These are phyloP conservation scores for Thalia dealbata DNA, from an alignment of 176 grass and related monocot genomes.

Conservation along the genomic window DNA sequence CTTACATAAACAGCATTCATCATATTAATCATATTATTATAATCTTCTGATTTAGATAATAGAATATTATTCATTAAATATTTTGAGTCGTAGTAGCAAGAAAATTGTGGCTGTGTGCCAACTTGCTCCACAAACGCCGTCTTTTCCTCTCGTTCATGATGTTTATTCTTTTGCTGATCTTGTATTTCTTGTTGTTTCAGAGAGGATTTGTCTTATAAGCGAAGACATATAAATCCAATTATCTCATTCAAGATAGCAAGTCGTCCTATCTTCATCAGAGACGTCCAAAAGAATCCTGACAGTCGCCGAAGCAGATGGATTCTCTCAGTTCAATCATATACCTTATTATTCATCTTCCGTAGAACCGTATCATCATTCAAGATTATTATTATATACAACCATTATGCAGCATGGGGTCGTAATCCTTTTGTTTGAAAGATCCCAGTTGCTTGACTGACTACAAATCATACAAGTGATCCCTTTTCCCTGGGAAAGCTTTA, in stretches of 20 bases:
- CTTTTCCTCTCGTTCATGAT: not conserved
- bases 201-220: not conserved
- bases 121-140: no score
- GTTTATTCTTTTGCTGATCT: not conserved
- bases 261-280: not conserved
- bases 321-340: no score
- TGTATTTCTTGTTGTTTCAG: slow-evolving; percentile 1
- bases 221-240: not conserved
- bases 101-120: no score
- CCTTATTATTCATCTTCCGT: no score
- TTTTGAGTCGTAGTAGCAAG: not conserved
- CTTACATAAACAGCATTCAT: no score
- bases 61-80: not conserved
- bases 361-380: no score
- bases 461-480: no score
- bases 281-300: not conserved
- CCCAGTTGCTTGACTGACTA: not conserved
- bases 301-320: no score
- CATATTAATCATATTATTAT: no score
- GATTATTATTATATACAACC: no score
- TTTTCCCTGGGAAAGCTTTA: not conserved
- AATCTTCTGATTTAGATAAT: not conserved
- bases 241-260: not conserved
- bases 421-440: not conserved
- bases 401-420: not conserved